A percentile compares a stretch with the other conserved stretches of the same genome.
These are phyloP conservation scores for Linderniella brevidens DNA, from an alignment of 257 asterid genomes.

Conservation along the genomic window DNA sequence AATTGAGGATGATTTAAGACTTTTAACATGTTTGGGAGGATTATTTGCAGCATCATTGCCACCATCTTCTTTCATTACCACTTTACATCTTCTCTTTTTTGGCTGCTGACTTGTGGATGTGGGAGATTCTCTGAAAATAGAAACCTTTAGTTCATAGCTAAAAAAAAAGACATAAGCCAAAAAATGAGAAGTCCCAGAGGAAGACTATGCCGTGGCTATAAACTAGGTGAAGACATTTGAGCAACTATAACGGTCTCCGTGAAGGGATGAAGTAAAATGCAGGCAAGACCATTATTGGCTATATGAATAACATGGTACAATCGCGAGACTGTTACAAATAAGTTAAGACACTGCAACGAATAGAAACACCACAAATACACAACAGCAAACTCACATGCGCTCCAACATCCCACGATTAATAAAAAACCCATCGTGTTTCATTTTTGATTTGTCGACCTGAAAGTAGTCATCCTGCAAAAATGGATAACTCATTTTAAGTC, in stretches of 20 bases:
- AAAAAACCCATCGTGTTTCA: constrained; percentile 93
- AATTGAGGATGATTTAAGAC: constrained; percentile 37
- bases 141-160: no score
- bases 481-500: constrained; percentile 3
- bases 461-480: constrained; percentile 87
- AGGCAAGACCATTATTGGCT: no score
- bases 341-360: no score
- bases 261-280: no score
- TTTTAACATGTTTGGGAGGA: constrained; percentile 40
- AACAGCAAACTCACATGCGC: constrained; percentile 45
- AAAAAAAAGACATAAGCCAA: no score
- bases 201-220: not conserved
- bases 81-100: constrained; percentile 78
- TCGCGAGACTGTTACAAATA: no score
- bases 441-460: constrained; percentile 80
- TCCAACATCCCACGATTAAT: constrained; percentile 93
- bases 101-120: constrained; percentile 40
- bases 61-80: constrained; percentile 33
- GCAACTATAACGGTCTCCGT: no score
- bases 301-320: no score
- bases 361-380: no score
- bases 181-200: no score
- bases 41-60: constrained; percentile 29
- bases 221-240: not conserved
- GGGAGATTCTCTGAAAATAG: constrained; percentile 60